Percentiles rank a stretch among this genome's conserved stretches.
These are phyloP conservation scores for Suaeda aralocaspica DNA, from an alignment of 148 eudicot genomes.

Conservation along the genomic window DNA sequence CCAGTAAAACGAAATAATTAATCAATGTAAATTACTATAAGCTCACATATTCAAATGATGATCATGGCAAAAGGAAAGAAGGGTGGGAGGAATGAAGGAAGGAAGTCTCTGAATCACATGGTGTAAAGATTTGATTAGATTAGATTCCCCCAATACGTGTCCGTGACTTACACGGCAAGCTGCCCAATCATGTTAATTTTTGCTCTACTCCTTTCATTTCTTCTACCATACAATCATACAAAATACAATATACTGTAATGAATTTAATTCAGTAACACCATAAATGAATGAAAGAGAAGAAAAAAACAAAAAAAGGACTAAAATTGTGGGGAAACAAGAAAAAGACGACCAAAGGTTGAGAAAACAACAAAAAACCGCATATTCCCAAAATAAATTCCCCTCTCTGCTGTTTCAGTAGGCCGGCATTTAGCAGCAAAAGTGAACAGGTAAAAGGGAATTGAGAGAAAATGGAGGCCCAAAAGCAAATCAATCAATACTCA, in stretches of 20 bases:
- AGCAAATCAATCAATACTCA: conserved; percentile 22
- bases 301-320: not conserved
- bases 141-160: conserved; percentile 37
- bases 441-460: not conserved
- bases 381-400: conserved; percentile 28
- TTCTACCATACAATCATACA: not conserved
- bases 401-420: conserved; percentile 8
- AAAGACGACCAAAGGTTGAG: not conserved
- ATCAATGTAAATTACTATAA: not conserved
- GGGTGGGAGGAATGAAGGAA: not conserved
- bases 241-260: too few species aligned
- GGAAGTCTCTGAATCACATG: conserved; percentile 24
- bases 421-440: not conserved
- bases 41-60: not conserved
- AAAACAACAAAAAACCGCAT: conserved; percentile 25
- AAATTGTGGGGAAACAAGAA: conserved; percentile 1
- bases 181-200: conserved; percentile 10
- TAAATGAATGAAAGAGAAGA: not conserved
- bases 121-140: conserved; percentile 22
- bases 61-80: not conserved
- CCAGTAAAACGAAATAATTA: not conserved
- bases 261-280: too few species aligned
- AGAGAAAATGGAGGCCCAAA: not conserved
- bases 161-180: conserved; percentile 47
- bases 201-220: not conserved